A percentile compares a stretch with the other conserved stretches of the same genome.
phyloP scores from a whole-genome alignment of 305 asterid species.

The Solanum hybrid region DNA sequence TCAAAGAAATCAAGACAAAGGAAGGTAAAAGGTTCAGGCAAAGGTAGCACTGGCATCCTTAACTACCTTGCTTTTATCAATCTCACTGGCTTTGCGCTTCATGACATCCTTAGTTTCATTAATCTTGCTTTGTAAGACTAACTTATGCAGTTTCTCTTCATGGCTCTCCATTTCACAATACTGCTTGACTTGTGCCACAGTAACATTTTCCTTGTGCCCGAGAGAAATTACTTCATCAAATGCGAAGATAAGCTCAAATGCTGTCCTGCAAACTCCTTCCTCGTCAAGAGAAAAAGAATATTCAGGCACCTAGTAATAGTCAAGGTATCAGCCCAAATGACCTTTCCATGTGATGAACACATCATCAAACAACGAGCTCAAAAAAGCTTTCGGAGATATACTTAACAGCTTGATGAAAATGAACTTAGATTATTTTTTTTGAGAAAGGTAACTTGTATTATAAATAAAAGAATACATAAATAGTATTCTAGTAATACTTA shows the following conservation, averaged over 20 bases:
- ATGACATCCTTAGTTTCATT: slow-evolving; percentile 76
- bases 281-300: slow-evolving; percentile 74
- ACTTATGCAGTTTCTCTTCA: slow-evolving; percentile 74
- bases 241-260: slow-evolving; percentile 77
- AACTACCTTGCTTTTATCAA: slow-evolving; percentile 76
- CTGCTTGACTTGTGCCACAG: slow-evolving; percentile 84
- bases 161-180: slow-evolving; percentile 94
- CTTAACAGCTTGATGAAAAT: not conserved
- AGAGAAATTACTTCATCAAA: slow-evolving; percentile 82
- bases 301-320: slow-evolving; percentile 63
- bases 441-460: too few relatives aligned
- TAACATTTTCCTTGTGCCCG: slow-evolving; percentile 83
- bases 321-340: slow-evolving; percentile 15
- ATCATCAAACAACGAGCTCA: not conserved
- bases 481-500: too few relatives aligned
- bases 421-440: not conserved
- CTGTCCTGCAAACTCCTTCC: slow-evolving; percentile 66
- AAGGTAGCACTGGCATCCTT: not conserved
- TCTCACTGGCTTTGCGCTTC: slow-evolving; percentile 82
- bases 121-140: slow-evolving; percentile 72
- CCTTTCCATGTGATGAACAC: not conserved
- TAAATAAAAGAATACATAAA: too few relatives aligned
- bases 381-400: not conserved
- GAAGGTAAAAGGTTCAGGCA: not conserved
- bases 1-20: not conserved